These are phyloP conservation scores for Arabis hirsuta DNA, from an alignment of 345 rosid genomes.

Conservation along the genomic window DNA sequence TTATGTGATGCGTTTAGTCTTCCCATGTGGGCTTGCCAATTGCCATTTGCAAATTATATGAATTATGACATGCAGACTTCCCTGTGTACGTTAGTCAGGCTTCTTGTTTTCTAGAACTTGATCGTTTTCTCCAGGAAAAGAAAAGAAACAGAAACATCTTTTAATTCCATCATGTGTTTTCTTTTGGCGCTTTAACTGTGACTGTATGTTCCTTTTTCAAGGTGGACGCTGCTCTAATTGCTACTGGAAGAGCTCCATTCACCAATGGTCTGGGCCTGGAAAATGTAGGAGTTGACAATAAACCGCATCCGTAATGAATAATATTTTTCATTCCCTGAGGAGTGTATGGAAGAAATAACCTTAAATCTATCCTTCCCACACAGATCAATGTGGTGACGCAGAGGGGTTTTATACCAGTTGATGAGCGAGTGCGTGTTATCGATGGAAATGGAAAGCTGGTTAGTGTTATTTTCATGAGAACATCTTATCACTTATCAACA, in stretches of 20 bases:
- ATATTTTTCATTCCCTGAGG: slow-evolving; percentile 7
- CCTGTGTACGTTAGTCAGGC: neutral
- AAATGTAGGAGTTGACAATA: slow-evolving; percentile 55
- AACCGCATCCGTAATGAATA: neutral
- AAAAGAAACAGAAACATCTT: neutral
- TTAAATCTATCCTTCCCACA: slow-evolving; percentile 9
- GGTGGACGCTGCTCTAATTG: slow-evolving; percentile 99
- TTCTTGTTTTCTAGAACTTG: slow-evolving; percentile 6
- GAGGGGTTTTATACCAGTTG: slow-evolving; percentile 90
- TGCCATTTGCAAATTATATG: neutral
- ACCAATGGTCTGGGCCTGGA: slow-evolving; percentile 97
- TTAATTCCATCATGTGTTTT: neutral
- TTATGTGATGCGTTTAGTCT: neutral
- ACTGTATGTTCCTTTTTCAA: slow-evolving; percentile 42
- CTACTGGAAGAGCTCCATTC: slow-evolving; percentile 99
- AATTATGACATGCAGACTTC: neutral
- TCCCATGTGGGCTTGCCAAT: neutral
- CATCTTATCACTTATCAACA: neutral
- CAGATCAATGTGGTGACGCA: slow-evolving; percentile 92
- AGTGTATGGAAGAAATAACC: slow-evolving; percentile 12
- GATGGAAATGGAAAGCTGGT: slow-evolving; percentile 87
- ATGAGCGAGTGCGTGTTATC: slow-evolving; percentile 85
- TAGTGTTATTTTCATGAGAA: slow-evolving; percentile 25
- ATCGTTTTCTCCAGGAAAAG: neutral
- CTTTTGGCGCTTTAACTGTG: slow-evolving; percentile 16